These are phyloP conservation scores for Rutidosis leptorrhynchoides DNA, from an alignment of 129 eudicot genomes.

Conservation along the genomic window DNA sequence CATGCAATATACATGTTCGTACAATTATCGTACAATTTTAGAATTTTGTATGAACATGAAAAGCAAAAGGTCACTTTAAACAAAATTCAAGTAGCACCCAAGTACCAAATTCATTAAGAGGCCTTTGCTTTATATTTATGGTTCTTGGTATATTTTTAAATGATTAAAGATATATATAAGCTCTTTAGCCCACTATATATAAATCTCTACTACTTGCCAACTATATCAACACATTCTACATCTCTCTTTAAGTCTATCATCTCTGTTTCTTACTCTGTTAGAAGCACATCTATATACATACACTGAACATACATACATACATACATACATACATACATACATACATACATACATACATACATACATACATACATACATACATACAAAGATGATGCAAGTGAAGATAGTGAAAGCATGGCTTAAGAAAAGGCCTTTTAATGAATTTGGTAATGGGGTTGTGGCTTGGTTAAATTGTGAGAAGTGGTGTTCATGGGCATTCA, in stretches of 20 bases:
- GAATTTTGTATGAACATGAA: not conserved
- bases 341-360: not conserved
- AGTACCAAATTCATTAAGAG: slow-evolving; percentile 4
- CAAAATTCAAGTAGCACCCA: not conserved
- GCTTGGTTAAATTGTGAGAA: slow-evolving; percentile 25
- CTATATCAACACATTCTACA: slow-evolving; percentile 20
- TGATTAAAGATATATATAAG: not conserved
- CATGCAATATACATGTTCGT: slow-evolving; percentile 21
- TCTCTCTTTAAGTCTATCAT: slow-evolving; percentile 8
- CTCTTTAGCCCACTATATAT: slow-evolving; percentile 16
- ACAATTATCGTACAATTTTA: slow-evolving; percentile 15
- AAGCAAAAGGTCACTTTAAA: not conserved
- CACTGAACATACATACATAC: not conserved
- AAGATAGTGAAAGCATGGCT: slow-evolving; percentile 38
- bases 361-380: not conserved
- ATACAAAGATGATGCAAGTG: slow-evolving; percentile 32
- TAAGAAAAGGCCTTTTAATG: slow-evolving; percentile 36
- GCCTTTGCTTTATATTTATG: slow-evolving; percentile 5
- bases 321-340: not conserved
- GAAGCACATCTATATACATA: not conserved
- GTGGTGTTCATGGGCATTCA: slow-evolving; percentile 27
- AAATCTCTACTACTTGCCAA: slow-evolving; percentile 25
- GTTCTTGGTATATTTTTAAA: not conserved
- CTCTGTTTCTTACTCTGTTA: not conserved
- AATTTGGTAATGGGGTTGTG: slow-evolving; percentile 20